Evolutionary conservation across 805 yeast species (phyloP).

Genomic region (Pichia exigua): DNA sequence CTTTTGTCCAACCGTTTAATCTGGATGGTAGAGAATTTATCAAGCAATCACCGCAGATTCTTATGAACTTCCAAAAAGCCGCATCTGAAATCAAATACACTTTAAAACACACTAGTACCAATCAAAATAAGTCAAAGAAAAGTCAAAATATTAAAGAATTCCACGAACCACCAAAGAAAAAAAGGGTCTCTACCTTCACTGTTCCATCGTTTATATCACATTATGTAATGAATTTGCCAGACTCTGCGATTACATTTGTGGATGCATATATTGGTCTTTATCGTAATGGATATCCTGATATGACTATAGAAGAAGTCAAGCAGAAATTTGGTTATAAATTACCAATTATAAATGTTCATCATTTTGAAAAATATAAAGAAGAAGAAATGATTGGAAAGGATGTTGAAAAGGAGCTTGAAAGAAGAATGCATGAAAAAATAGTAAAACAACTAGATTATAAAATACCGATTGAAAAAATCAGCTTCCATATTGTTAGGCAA

Average conservation of each 20-base stretch:
- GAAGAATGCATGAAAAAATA: slow-evolving; percentile 54
- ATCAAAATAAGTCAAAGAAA: not conserved
- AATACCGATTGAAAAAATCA: slow-evolving; percentile 39
- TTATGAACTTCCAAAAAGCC: slow-evolving; percentile 38
- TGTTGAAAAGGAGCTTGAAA: slow-evolving; percentile 53
- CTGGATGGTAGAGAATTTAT: slow-evolving; percentile 83
- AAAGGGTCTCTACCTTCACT: slow-evolving; percentile 17
- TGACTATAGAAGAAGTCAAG: slow-evolving; percentile 29
- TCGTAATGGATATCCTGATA: slow-evolving; percentile 29
- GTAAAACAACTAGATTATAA: slow-evolving; percentile 39
- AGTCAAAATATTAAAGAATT: slow-evolving; percentile 6
- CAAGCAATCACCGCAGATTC: slow-evolving; percentile 42
- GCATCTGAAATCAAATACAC: slow-evolving; percentile 33
- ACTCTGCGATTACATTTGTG: slow-evolving; percentile 76
- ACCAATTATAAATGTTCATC: slow-evolving; percentile 81
- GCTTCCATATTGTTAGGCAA: slow-evolving; percentile 79
- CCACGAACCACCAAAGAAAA: slow-evolving; percentile 20
- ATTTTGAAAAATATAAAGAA: slow-evolving; percentile 83
- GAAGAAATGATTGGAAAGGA: slow-evolving; percentile 57
- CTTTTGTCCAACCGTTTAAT: slow-evolving; percentile 56
- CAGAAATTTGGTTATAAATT: slow-evolving; percentile 42
- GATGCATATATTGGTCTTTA: slow-evolving; percentile 74
- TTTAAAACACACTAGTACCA: slow-evolving; percentile 27
- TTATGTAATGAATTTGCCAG: slow-evolving; percentile 95
- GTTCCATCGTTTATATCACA: slow-evolving; percentile 57